These are phyloP conservation scores for Cytospora chrysosperma DNA, from an alignment of 2,329 filamentous ascomycete species.

Conservation along the genomic window DNA sequence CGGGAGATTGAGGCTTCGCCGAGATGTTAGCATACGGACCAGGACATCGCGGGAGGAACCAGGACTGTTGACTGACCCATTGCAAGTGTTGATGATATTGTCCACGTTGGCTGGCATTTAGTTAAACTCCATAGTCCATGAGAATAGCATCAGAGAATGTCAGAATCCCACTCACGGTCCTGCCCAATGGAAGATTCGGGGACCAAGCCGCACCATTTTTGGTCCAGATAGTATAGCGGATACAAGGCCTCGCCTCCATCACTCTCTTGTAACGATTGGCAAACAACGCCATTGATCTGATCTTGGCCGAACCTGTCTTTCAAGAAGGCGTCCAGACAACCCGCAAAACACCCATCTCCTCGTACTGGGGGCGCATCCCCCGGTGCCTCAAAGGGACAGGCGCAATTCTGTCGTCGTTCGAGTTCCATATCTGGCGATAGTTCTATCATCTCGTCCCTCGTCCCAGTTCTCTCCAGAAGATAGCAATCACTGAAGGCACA, in stretches of 20 bases:
- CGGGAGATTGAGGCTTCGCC: slow-evolving; percentile 32
- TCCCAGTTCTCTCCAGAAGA: not conserved
- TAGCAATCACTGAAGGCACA: not conserved
- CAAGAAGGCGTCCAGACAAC: slow-evolving; percentile 15
- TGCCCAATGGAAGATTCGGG: slow-evolving; percentile 34
- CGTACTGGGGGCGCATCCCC: not conserved
- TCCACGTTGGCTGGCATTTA: slow-evolving; percentile 47
- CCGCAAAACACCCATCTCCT: slow-evolving; percentile 6
- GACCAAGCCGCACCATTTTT: slow-evolving; percentile 48
- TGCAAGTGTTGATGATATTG: slow-evolving; percentile 50
- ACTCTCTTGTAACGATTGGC: slow-evolving; percentile 10
- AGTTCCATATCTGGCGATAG: slow-evolving; percentile 4
- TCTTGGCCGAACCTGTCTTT: not conserved
- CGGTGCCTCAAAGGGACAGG: slow-evolving; percentile 21
- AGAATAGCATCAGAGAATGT: slow-evolving; percentile 21
- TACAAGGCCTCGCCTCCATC: slow-evolving; percentile 32
- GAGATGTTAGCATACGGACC: slow-evolving; percentile 1
- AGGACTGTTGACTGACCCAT: slow-evolving; percentile 41
- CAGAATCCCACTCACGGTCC: slow-evolving; percentile 44
- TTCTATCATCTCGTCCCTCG: not conserved
- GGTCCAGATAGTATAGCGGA: slow-evolving; percentile 53
- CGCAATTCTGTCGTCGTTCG: slow-evolving; percentile 7
- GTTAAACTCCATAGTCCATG: slow-evolving; percentile 20
- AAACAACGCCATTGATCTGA: slow-evolving; percentile 9
- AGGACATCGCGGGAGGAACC: not conserved